Evolutionary conservation across 129 eudicot species (phyloP).

Genomic region (Tagetes patula): DNA sequence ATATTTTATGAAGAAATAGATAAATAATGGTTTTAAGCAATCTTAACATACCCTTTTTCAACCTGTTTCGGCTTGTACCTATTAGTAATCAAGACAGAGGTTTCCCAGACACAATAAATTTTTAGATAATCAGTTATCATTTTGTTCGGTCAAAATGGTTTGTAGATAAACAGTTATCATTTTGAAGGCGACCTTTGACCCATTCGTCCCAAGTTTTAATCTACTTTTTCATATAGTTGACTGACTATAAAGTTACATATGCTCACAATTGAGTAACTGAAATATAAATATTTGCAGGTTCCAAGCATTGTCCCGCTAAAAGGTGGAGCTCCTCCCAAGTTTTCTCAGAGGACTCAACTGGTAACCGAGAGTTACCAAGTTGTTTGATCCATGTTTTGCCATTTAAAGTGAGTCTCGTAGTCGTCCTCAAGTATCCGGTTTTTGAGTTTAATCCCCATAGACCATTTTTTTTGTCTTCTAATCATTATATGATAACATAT

Average conservation of each 20-base stretch:
- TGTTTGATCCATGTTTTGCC: constrained; percentile 43
- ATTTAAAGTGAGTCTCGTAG: constrained; percentile 9
- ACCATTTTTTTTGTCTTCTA: neutral
- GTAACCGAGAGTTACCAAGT: constrained; percentile 83
- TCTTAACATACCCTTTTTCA: no score
- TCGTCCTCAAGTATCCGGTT: neutral
- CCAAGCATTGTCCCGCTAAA: constrained; percentile 65
- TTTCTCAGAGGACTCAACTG: constrained; percentile 66
- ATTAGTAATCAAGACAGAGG: neutral
- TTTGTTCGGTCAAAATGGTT: neutral
- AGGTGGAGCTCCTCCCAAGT: constrained; percentile 84
- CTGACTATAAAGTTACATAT: neutral
- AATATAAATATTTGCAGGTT: constrained; percentile 47
- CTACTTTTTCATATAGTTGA: neutral
- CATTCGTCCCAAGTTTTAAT: neutral
- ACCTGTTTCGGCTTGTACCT: neutral
- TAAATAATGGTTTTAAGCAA: no score
- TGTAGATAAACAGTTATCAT: no score
- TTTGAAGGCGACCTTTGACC: neutral
- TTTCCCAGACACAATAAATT: neutral
- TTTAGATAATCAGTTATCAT: neutral
- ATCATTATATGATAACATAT: neutral
- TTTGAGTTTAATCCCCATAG: constrained; percentile 2
- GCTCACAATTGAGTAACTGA: neutral
- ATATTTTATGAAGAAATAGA: no score